Evolutionary conservation across 768 basidiomycete genomes (phyloP).

Genomic region (Boletus tomentosulus): DNA sequence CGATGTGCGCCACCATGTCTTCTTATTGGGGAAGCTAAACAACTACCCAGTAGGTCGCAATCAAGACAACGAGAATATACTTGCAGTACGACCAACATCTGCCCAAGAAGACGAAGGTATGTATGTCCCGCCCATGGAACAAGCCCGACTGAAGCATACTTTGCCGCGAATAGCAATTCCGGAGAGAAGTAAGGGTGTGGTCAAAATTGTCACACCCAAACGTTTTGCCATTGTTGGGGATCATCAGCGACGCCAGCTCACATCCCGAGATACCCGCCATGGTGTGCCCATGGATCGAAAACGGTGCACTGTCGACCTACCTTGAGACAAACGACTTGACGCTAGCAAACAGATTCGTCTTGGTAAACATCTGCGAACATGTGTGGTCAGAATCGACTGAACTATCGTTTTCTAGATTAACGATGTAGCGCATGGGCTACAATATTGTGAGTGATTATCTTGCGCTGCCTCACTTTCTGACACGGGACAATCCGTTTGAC

Average conservation of each 20-base stretch:
- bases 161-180: background rate
- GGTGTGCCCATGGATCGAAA: slow-evolving; percentile 1
- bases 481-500: background rate
- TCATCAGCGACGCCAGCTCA: background rate
- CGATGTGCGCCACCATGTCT: background rate
- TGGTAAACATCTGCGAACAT: background rate
- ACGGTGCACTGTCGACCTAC: background rate
- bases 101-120: background rate
- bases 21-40: background rate
- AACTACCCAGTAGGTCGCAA: background rate
- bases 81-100: background rate
- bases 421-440: background rate
- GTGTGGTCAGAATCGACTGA: background rate
- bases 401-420: background rate
- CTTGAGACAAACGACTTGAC: background rate
- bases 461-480: background rate
- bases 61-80: background rate
- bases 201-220: background rate
- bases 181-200: background rate
- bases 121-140: background rate
- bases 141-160: background rate
- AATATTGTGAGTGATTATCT: background rate
- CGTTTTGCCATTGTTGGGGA: background rate
- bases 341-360: background rate
- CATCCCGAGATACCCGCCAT: background rate